phyloP scores from a whole-genome alignment of 2,329 filamentous ascomycete genomes.

The Aspergillus pseudoglaucus region DNA sequence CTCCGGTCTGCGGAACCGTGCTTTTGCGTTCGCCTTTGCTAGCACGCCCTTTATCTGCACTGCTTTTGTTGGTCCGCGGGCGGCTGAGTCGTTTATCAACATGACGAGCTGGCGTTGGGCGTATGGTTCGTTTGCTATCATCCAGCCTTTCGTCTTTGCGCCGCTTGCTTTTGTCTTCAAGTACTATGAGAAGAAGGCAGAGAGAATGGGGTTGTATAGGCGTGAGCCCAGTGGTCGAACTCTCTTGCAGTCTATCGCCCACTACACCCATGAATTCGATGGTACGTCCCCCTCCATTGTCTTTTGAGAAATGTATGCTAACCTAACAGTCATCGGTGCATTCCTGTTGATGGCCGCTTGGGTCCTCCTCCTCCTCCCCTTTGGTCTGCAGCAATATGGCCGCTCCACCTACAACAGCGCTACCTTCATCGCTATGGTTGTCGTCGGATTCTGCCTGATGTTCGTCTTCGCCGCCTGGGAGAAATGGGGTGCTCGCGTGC shows the following conservation, averaged over 20 bases:
- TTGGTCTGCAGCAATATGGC: slow-evolving; percentile 47
- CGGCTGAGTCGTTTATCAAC: slow-evolving; percentile 45
- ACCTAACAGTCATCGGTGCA: slow-evolving; percentile 47
- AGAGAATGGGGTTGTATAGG: slow-evolving; percentile 46
- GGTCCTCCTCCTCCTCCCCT: slow-evolving; percentile 59
- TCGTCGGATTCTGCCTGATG: slow-evolving; percentile 51
- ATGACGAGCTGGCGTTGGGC: slow-evolving; percentile 56
- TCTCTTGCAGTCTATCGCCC: slow-evolving; percentile 39
- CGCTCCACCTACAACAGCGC: slow-evolving; percentile 39
- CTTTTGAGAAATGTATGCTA: neutral
- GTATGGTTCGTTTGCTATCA: slow-evolving; percentile 56
- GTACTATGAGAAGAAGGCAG: slow-evolving; percentile 53
- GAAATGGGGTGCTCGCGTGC: slow-evolving; percentile 44
- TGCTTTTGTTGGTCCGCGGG: slow-evolving; percentile 49
- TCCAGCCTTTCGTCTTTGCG: slow-evolving; percentile 50
- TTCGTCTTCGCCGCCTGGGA: slow-evolving; percentile 52
- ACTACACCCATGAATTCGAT: slow-evolving; percentile 60
- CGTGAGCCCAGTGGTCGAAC: slow-evolving; percentile 42
- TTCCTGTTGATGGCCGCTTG: slow-evolving; percentile 57
- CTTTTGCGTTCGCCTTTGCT: slow-evolving; percentile 54
- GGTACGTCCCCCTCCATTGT: slow-evolving; percentile 27
- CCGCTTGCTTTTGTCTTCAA: slow-evolving; percentile 53
- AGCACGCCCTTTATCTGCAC: slow-evolving; percentile 57
- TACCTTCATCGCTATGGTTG: slow-evolving; percentile 45
- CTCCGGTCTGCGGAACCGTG: slow-evolving; percentile 53